These are phyloP conservation scores for Scutellaria baicalensis DNA, from an alignment of 257 asterid species.

Conservation along the genomic window DNA sequence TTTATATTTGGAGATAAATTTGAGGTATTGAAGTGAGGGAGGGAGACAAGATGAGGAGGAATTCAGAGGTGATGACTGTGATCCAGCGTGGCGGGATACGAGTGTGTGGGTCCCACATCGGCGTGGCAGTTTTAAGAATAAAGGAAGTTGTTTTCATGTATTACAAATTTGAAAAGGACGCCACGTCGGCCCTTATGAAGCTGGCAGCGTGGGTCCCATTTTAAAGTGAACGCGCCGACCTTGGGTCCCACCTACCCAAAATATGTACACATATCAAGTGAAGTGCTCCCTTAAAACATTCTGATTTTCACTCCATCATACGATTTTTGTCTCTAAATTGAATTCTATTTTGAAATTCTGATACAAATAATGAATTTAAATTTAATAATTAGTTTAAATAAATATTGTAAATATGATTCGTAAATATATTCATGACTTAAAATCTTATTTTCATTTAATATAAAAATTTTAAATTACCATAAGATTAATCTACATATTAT, in stretches of 20 bases:
- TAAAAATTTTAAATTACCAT: neutral
- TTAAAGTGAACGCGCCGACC: slow-evolving; percentile 13
- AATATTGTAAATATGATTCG: too few species aligned
- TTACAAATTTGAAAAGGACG: neutral
- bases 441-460: neutral
- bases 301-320: neutral
- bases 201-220: slow-evolving; percentile 14
- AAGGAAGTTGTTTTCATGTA: neutral
- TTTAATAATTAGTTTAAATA: too few species aligned
- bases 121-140: slow-evolving; percentile 7
- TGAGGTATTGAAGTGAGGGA: neutral
- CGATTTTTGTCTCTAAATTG: too few species aligned
- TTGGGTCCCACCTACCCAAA: neutral
- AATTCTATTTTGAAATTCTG: too few species aligned
- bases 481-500: too few species aligned
- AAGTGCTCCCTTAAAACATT: neutral
- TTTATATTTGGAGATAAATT: too few species aligned
- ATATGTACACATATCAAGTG: neutral
- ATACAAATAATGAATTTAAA: too few species aligned
- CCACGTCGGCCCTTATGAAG: slow-evolving; percentile 11
- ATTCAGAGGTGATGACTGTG: slow-evolving; percentile 26
- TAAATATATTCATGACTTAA: too few species aligned
- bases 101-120: slow-evolving; percentile 27
- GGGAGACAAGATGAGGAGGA: slow-evolving; percentile 9
- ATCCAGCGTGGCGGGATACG: slow-evolving; percentile 45